Evolutionary conservation across 768 basidiomycete species (phyloP), one percentile per base, ranked within the genome.

Genomic region (Rickenella mellea): DNA sequence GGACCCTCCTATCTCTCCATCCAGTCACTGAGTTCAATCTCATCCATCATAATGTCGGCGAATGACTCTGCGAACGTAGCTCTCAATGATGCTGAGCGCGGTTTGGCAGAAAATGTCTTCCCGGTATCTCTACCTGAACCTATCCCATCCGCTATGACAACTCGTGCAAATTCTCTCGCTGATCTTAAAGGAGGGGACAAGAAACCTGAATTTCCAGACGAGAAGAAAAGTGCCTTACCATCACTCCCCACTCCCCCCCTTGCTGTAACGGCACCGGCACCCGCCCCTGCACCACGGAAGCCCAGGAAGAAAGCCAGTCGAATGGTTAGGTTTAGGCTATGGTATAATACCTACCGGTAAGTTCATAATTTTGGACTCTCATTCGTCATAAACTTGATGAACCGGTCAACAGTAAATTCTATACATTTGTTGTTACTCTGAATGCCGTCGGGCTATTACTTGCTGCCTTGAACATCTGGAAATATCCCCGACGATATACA

Each of bases 311-410:
- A 42, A 31, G 44, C 53, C 20, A 56, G 57, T 35, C 49, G 48
- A 19, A 57, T 56, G 57, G 29, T 56, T 33, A 51, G 51, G n/a
- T 57, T 60, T 42, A 51, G 48, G 45, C 41, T 66, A 21, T 66
- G 63, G 64, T 65, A 56, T 47, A 66, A 62, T 36, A 59, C 63
- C 4, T 65, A 65, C 42, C 58, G 60, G 62, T 60, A 32, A 4
- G 59, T 51, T 7, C 14, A 10, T 29, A 20, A 6, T 10, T 28
- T 19, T 27, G 22, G 2, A 8, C 27, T 14, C 1, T 7, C n/a
- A 22, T n/a, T 2, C 40, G 6, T 9, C 7, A 27, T 6, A n/a
- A 17, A 26, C n/a, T 15, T 6, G 19, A 15, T 31, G 24, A 20
- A n/a, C n/a, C 14, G 12, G 19, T 28, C 27, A 27, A 36, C 46